phyloP scores from a whole-genome alignment of 345 rosid species.

The Balakata baccata region DNA sequence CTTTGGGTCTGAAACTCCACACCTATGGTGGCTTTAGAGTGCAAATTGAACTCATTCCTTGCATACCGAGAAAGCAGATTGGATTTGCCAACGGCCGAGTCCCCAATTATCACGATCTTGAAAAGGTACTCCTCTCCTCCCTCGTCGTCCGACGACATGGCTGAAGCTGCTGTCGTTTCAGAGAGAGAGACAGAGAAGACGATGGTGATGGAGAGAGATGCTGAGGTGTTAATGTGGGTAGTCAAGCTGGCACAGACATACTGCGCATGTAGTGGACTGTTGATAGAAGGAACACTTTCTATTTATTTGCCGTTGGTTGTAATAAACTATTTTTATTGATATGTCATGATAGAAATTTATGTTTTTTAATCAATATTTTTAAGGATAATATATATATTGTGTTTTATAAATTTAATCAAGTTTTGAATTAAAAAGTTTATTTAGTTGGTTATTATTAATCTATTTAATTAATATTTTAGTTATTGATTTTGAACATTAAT shows the following conservation, averaged over 20 bases:
- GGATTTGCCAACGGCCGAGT: slow-evolving; percentile 63
- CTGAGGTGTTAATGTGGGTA: neutral
- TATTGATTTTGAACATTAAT: too few species aligned
- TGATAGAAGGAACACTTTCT: neutral
- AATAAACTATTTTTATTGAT: neutral
- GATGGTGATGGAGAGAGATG: neutral
- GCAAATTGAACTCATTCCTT: slow-evolving; percentile 51
- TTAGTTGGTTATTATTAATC: too few species aligned
- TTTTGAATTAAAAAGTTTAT: too few species aligned
- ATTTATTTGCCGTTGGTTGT: neutral
- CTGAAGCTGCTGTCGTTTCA: neutral
- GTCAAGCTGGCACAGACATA: slow-evolving; percentile 45
- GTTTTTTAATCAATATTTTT: too few species aligned
- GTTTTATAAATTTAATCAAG: too few species aligned
- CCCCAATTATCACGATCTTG: slow-evolving; percentile 62
- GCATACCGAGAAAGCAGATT: slow-evolving; percentile 56
- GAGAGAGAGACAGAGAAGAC: neutral
- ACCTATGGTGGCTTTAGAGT: slow-evolving; percentile 58
- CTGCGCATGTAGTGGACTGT: slow-evolving; percentile 40
- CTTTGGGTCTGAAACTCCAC: slow-evolving; percentile 61
- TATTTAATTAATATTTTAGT: too few species aligned
- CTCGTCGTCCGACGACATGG: slow-evolving; percentile 42
- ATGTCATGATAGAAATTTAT: too few species aligned
- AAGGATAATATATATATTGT: too few species aligned
- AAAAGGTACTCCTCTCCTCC: slow-evolving; percentile 61